Evolutionary conservation across 2,329 filamentous ascomycete genomes (phyloP).

Genomic region (Hypocrella siamensis): DNA sequence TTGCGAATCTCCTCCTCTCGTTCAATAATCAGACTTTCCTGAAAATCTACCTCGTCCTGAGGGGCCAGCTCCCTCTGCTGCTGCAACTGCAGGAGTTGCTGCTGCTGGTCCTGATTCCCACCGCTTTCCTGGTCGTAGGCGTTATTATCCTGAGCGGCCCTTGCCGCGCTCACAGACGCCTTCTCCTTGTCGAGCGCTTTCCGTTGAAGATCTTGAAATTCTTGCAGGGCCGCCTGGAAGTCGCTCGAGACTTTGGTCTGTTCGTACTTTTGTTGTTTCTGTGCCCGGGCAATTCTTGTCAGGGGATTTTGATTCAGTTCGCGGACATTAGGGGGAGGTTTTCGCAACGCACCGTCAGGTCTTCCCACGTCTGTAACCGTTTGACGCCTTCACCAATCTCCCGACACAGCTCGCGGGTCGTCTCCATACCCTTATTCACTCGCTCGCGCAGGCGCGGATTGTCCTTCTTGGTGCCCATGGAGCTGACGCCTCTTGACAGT

Average conservation of each 20-base stretch:
- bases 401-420: slow-evolving; percentile 75
- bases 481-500: slow-evolving; percentile 67
- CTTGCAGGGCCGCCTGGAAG: slow-evolving; percentile 73
- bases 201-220: slow-evolving; percentile 87
- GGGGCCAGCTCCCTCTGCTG: slow-evolving; percentile 64
- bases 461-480: slow-evolving; percentile 80
- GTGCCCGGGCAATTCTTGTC: not conserved
- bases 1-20: slow-evolving; percentile 94
- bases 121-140: slow-evolving; percentile 6
- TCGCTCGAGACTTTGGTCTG: slow-evolving; percentile 90
- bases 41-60: slow-evolving; percentile 94
- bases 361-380: slow-evolving; percentile 76
- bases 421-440: slow-evolving; percentile 74
- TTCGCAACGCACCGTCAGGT: slow-evolving; percentile 64
- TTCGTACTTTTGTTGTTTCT: slow-evolving; percentile 93
- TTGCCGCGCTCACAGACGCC: slow-evolving; percentile 68
- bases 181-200: slow-evolving; percentile 85
- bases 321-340: no score
- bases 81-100: slow-evolving; percentile 29
- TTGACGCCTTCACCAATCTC: slow-evolving; percentile 88
- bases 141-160: slow-evolving; percentile 57
- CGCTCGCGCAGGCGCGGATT: slow-evolving; percentile 82
- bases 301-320: not conserved
- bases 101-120: slow-evolving; percentile 19
- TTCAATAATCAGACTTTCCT: slow-evolving; percentile 88